These are phyloP conservation scores for Fusarium clavum DNA, from an alignment of 2,329 filamentous ascomycete genomes.

Conservation along the genomic window DNA sequence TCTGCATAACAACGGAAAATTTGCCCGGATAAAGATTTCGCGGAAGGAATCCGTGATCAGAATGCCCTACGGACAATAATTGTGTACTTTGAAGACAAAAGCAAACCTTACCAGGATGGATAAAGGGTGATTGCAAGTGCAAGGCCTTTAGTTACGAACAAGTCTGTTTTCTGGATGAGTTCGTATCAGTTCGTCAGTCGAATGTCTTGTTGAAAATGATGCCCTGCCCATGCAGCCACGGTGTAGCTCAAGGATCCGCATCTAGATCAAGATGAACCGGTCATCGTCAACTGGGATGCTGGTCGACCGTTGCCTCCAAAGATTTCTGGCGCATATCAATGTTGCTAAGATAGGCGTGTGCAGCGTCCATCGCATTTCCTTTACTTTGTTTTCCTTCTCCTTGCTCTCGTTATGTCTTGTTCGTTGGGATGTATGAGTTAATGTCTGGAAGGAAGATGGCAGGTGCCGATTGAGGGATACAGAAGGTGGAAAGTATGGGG, in stretches of 20 bases:
- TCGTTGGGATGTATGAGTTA: conserved; percentile 1
- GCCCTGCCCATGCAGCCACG: neutral
- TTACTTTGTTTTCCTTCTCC: neutral
- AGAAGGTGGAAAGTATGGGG: neutral
- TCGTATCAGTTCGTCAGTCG: neutral
- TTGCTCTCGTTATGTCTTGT: neutral
- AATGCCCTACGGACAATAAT: conserved; percentile 9
- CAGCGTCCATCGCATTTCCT: neutral
- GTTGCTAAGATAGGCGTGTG: neutral
- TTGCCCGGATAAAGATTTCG: neutral
- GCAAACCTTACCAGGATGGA: conserved; percentile 1
- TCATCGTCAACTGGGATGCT: neutral
- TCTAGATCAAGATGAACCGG: neutral
- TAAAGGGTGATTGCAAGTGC: neutral
- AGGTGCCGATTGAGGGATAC: neutral
- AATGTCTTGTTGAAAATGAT: conserved; percentile 3
- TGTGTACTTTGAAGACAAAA: conserved; percentile 6
- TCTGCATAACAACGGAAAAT: neutral
- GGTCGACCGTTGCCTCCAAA: neutral
- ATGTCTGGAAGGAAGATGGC: neutral
- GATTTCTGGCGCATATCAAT: neutral
- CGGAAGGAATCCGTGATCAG: neutral
- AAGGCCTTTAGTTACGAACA: neutral
- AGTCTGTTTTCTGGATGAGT: neutral
- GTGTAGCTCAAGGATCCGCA: neutral